These are phyloP conservation scores for Jaltomata sinuosa DNA, from an alignment of 257 asterid species.

Conservation along the genomic window DNA sequence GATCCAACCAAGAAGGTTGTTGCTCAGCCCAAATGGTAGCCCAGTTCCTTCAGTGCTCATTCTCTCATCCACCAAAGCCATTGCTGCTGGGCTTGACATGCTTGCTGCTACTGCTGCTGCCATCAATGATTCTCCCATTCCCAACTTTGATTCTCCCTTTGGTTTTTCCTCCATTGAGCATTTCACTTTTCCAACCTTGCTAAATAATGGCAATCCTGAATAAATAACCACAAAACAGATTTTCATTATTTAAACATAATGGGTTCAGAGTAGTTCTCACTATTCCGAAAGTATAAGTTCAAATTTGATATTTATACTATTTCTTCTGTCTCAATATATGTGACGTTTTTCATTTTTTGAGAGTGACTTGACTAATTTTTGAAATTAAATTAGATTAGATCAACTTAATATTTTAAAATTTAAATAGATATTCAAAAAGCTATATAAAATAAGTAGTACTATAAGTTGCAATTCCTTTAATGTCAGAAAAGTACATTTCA, in stretches of 20 bases:
- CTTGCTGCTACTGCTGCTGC: conserved; percentile 62
- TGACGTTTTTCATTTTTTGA: background rate
- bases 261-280: background rate
- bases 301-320: background rate
- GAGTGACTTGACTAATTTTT: background rate
- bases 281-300: background rate
- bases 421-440: no score
- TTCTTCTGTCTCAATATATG: background rate
- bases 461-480: background rate
- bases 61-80: conserved; percentile 95
- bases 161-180: conserved; percentile 55
- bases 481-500: background rate
- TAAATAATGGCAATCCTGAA: conserved; percentile 55
- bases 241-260: background rate
- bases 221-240: background rate
- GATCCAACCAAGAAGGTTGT: conserved; percentile 84
- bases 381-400: background rate
- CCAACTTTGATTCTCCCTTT: conserved; percentile 32
- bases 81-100: conserved; percentile 59
- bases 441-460: no score
- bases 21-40: conserved; percentile 90
- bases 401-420: background rate
- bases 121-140: conserved; percentile 54
- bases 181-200: conserved; percentile 50
- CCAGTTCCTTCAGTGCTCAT: conserved; percentile 99